A percentile compares a stretch with the other conserved stretches of the same genome.
phyloP scores from a whole-genome alignment of 345 rosid species.

The Sisymbrium altissimum region DNA sequence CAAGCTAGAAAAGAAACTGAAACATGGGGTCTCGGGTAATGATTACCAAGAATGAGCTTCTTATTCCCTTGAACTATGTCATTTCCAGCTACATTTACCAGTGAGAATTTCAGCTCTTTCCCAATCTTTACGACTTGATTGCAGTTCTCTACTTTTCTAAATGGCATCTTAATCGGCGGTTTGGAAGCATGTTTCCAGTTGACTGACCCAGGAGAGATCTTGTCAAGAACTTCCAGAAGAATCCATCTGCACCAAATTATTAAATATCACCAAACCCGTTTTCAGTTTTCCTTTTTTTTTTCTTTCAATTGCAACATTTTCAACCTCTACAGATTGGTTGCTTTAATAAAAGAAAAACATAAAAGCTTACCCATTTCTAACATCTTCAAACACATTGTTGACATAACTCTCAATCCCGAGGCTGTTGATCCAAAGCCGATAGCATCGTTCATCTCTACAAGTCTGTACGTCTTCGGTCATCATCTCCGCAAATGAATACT shows the following conservation, averaged over 20 bases:
- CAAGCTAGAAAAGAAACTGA: background rate
- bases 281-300: background rate
- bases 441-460: conserved; percentile 89
- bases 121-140: conserved; percentile 89
- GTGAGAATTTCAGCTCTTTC: conserved; percentile 67
- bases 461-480: conserved; percentile 81
- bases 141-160: conserved; percentile 92
- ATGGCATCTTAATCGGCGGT: conserved; percentile 96
- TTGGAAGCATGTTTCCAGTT: conserved; percentile 91
- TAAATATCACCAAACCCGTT: background rate
- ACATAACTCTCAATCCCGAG: conserved; percentile 72
- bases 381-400: conserved; percentile 88
- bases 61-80: conserved; percentile 94
- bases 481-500: conserved; percentile 82
- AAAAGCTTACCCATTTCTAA: conserved; percentile 68
- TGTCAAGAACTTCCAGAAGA: conserved; percentile 90
- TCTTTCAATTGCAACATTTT: background rate
- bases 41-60: conserved; percentile 89
- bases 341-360: background rate
- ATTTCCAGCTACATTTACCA: conserved; percentile 86
- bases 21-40: conserved; percentile 1
- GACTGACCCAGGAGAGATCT: conserved; percentile 73
- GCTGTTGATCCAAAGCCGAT: conserved; percentile 90
- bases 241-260: conserved; percentile 61
- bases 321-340: conserved; percentile 10